A percentile compares a stretch with the other conserved stretches of the same genome.
phyloP scores from a whole-genome alignment of 2,329 filamentous ascomycete species.

The Aspergillus flavus region DNA sequence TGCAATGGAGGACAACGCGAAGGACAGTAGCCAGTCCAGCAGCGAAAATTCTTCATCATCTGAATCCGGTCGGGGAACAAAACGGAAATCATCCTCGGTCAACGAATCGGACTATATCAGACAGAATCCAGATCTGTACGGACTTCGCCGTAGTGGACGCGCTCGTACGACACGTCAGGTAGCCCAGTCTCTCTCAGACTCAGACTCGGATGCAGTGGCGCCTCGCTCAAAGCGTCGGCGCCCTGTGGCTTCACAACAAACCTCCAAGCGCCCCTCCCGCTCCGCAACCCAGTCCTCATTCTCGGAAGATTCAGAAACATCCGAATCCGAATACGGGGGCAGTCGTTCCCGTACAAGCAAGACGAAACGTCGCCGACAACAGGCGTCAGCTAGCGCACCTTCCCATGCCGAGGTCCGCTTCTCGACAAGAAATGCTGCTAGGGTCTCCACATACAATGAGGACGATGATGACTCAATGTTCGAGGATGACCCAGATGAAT shows the following conservation, averaged over 20 bases:
- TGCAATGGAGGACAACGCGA: conserved; percentile 63
- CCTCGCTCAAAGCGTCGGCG: conserved; percentile 51
- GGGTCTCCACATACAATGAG: conserved; percentile 70
- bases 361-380: conserved; percentile 73
- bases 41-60: conserved; percentile 69
- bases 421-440: conserved; percentile 82
- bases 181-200: conserved; percentile 64
- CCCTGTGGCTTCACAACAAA: conserved; percentile 55
- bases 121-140: conserved; percentile 93
- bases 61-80: conserved; percentile 68
- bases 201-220: conserved; percentile 71
- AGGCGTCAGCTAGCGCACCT: conserved; percentile 65
- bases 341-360: conserved; percentile 71
- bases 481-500: conserved; percentile 59
- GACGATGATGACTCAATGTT: conserved; percentile 63
- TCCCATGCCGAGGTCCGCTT: conserved; percentile 82
- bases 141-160: conserved; percentile 82
- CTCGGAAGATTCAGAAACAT: conserved; percentile 67
- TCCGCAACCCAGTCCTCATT: conserved; percentile 62
- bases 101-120: conserved; percentile 83
- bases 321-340: conserved; percentile 70
- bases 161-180: conserved; percentile 65
- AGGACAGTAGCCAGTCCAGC: conserved; percentile 58
- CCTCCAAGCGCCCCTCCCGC: conserved; percentile 48
- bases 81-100: conserved; percentile 69